Evolutionary conservation across 768 basidiomycete species (phyloP), one percentile per base, ranked within the genome.

Genomic region (Boletus speciosus): DNA sequence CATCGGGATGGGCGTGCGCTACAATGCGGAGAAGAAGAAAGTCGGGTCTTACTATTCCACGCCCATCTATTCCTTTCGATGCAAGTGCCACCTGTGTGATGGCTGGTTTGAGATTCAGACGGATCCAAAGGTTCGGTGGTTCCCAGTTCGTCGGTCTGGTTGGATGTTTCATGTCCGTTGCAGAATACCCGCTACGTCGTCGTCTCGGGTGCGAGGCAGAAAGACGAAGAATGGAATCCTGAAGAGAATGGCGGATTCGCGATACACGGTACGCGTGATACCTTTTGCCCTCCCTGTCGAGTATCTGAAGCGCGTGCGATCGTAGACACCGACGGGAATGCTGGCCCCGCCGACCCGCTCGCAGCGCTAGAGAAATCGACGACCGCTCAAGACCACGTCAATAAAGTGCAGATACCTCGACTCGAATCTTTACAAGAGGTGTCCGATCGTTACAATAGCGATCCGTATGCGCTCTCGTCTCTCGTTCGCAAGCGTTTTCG

Each of bases 21-120:
- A 98, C 77, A 99, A 99, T 61, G 97, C 97, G 0, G 95, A 98
- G 72, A 99, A 99, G 82, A 89, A 89, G 76, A 98, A 96, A 71
- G 82, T 98, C 34, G 97, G 97, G 14, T 84, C 82, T 54, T 99
- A 99, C 72, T 93, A 88, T 67, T 91, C 92, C 6, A 98, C 95
- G 0, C 90, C 94, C 10, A 98, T 99, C 51, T 98, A 77, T 67
- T 90, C 87, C 6, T 99, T 99, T 70, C 81, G 94, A 43, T 98
- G 97, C 73, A 99, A 99, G 80, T 99, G 96, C 66, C 95, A 98
- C 70, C 74, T 98, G 1, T 98, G 97, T 66, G 84, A 85, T 59
- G 86, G 86, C n/a, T 96, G 94, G 94, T 98, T 98, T 60, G 95
- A 97, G 74, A 94, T 99, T 49, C 83, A 95, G 59, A 98, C 97